Percentiles rank a stretch among this genome's conserved stretches.
Evolutionary conservation across 2,329 filamentous ascomycete species (phyloP).

Genomic region (Botryotinia narcissicola): DNA sequence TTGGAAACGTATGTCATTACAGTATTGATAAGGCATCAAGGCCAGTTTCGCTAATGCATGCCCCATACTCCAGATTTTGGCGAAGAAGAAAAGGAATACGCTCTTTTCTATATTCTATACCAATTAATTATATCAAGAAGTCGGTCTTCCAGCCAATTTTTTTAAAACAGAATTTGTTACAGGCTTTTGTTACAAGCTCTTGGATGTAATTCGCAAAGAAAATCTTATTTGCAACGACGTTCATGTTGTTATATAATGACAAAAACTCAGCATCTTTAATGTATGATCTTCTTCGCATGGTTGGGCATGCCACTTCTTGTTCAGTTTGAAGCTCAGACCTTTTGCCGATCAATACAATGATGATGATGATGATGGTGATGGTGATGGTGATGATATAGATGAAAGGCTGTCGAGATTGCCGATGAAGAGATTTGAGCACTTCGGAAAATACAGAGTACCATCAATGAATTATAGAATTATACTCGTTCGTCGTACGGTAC

Average conservation of each 20-base stretch:
- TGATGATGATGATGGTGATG: neutral
- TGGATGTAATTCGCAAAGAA: neutral
- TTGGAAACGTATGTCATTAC: neutral
- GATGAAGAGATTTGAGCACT: neutral
- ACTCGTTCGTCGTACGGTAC: neutral
- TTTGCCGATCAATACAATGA: neutral
- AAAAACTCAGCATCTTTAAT: neutral
- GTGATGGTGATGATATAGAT: neutral
- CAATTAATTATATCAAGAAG: neutral
- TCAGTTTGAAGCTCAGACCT: neutral
- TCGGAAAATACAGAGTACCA: neutral
- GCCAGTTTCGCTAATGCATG: neutral
- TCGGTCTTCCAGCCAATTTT: neutral
- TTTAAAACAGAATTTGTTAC: neutral
- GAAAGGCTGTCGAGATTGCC: neutral
- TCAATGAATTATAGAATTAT: too few relatives aligned
- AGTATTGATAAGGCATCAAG: neutral
- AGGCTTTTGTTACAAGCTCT: neutral
- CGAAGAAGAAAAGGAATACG: neutral
- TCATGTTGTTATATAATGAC: neutral
- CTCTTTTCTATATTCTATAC: neutral
- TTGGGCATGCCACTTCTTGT: neutral
- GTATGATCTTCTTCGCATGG: neutral
- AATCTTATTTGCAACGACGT: neutral
- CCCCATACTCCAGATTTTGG: neutral